These are phyloP conservation scores for Cordyceps fumosorosea DNA, from an alignment of 2,329 filamentous ascomycete species.

Conservation along the genomic window DNA sequence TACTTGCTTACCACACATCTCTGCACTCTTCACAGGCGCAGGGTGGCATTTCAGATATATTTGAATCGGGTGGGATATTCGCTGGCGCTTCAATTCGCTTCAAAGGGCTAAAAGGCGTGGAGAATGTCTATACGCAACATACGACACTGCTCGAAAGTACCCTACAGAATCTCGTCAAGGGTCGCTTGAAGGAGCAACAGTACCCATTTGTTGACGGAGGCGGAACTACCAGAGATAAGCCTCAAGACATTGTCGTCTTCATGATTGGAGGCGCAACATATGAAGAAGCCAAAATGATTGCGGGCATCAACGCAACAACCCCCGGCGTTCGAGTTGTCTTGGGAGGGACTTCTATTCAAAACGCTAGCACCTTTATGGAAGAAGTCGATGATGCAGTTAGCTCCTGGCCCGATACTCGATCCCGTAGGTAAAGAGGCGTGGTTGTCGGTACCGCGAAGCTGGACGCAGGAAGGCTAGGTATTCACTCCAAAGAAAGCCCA, in stretches of 20 bases:
- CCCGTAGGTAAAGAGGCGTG: neutral
- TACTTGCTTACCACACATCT: slow-evolving; percentile 80
- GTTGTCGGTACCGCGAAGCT: neutral
- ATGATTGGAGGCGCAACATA: slow-evolving; percentile 92
- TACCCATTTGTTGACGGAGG: slow-evolving; percentile 92
- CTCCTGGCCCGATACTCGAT: slow-evolving; percentile 64
- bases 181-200: slow-evolving; percentile 73
- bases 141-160: slow-evolving; percentile 82
- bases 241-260: slow-evolving; percentile 93
- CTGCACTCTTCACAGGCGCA: slow-evolving; percentile 71
- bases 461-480: neutral
- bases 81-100: slow-evolving; percentile 80
- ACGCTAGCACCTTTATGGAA: slow-evolving; percentile 79
- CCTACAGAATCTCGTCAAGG: slow-evolving; percentile 89
- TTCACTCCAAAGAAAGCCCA: neutral
- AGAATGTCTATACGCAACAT: slow-evolving; percentile 98
- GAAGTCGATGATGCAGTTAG: slow-evolving; percentile 86
- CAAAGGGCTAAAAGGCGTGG: slow-evolving; percentile 92
- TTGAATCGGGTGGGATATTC: slow-evolving; percentile 87
- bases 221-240: slow-evolving; percentile 83
- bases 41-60: slow-evolving; percentile 81
- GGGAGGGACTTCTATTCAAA: slow-evolving; percentile 82
- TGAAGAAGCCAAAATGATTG: slow-evolving; percentile 93
- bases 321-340: slow-evolving; percentile 85
- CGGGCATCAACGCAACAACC: slow-evolving; percentile 86